phyloP scores from a whole-genome alignment of 2,329 filamentous ascomycete genomes.

The Cladosporium sp. region DNA sequence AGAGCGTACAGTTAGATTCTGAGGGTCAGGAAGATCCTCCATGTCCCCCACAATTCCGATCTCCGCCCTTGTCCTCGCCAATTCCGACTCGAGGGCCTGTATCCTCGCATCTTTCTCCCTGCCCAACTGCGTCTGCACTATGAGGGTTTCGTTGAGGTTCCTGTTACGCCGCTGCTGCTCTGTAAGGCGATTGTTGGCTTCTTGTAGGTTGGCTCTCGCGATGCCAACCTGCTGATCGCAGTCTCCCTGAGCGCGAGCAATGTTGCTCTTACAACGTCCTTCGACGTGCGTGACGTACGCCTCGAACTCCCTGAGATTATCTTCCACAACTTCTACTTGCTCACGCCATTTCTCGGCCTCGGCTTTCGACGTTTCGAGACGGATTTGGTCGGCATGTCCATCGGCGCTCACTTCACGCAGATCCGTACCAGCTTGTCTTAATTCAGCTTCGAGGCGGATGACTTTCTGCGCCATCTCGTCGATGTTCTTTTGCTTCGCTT shows the following conservation, averaged over 20 bases:
- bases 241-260: not conserved
- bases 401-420: not conserved
- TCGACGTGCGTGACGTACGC: not conserved
- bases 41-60: not conserved
- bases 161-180: not conserved
- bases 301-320: not conserved
- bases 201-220: not conserved
- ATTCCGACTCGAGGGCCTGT: not conserved
- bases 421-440: not conserved
- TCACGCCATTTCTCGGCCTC: not conserved
- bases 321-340: not conserved
- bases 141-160: not conserved
- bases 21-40: not conserved
- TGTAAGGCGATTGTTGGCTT: not conserved
- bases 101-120: not conserved
- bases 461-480: not conserved
- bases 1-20: too few species aligned
- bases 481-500: not conserved
- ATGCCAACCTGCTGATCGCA: not conserved
- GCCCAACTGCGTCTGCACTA: not conserved
- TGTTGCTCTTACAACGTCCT: not conserved
- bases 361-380: not conserved
- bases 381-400: not conserved
- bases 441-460: not conserved
- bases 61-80: not conserved